These are phyloP conservation scores for Pythium diclinum DNA, from an alignment of 352 stramenopile genomes.

Conservation along the genomic window DNA sequence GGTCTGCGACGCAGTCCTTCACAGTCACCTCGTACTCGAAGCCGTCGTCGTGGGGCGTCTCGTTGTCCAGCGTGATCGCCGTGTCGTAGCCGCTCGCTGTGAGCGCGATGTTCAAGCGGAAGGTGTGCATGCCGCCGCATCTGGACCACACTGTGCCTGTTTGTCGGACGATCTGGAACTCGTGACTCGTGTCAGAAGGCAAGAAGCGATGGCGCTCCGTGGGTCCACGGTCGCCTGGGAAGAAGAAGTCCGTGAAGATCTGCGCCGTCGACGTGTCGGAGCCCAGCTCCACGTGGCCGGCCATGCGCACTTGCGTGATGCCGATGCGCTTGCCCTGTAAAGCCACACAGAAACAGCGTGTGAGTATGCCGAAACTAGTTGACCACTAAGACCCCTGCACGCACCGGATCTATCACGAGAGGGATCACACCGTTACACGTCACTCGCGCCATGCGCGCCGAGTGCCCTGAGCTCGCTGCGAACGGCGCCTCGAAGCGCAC, in stretches of 20 bases:
- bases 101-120: conserved; percentile 36
- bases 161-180: conserved; percentile 17
- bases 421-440: conserved; percentile 25
- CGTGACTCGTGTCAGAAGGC: background rate
- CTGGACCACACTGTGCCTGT: conserved; percentile 28
- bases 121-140: conserved; percentile 17
- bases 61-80: conserved; percentile 17
- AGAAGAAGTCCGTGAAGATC: conserved; percentile 28
- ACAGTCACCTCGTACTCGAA: conserved; percentile 21
- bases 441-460: conserved; percentile 1
- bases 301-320: conserved; percentile 25
- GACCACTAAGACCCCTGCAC: background rate
- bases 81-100: conserved; percentile 20
- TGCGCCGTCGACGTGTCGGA: conserved; percentile 8
- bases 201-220: conserved; percentile 25
- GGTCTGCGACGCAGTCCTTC: conserved; percentile 18
- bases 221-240: conserved; percentile 12
- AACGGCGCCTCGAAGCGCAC: conserved; percentile 12
- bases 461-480: background rate
- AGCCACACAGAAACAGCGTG: background rate
- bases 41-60: conserved; percentile 10
- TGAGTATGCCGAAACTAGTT: background rate
- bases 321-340: conserved; percentile 25
- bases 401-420: conserved; percentile 12
- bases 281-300: conserved; percentile 22